Percentiles rank a stretch among this genome's conserved stretches.
These are phyloP conservation scores for Nepenthes gracilis DNA, from an alignment of 148 eudicot species.

Conservation along the genomic window DNA sequence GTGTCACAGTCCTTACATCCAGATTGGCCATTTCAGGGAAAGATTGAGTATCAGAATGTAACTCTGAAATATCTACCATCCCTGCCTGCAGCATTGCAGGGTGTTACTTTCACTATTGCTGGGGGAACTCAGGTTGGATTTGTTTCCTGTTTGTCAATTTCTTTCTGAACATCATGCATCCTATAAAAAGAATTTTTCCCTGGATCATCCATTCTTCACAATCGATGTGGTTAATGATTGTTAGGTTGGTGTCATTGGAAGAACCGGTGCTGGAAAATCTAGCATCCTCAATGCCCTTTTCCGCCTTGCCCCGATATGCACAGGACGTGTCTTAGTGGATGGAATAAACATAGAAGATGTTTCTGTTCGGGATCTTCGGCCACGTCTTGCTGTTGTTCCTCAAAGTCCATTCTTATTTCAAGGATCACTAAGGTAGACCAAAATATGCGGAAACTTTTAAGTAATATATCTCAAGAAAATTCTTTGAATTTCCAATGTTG, in stretches of 20 bases:
- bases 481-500: too few species aligned
- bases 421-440: slow-evolving; percentile 79
- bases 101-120: slow-evolving; percentile 54
- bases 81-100: slow-evolving; percentile 61
- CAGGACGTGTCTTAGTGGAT: slow-evolving; percentile 67
- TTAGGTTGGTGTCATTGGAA: slow-evolving; percentile 89
- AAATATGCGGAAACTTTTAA: not conserved
- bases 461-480: too few species aligned
- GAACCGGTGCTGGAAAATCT: slow-evolving; percentile 99
- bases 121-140: slow-evolving; percentile 55
- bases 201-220: not conserved
- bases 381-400: slow-evolving; percentile 75
- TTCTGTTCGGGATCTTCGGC: slow-evolving; percentile 62
- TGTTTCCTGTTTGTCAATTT: slow-evolving; percentile 6
- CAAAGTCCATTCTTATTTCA: slow-evolving; percentile 92
- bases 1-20: slow-evolving; percentile 27
- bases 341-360: slow-evolving; percentile 39
- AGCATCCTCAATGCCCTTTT: slow-evolving; percentile 86
- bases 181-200: not conserved
- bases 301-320: slow-evolving; percentile 61
- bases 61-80: slow-evolving; percentile 76
- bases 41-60: slow-evolving; percentile 71
- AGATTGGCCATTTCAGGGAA: slow-evolving; percentile 72
- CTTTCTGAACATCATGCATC: not conserved
- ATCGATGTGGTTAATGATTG: slow-evolving; percentile 2